A percentile compares a stretch with the other conserved stretches of the same genome.
phyloP scores from a whole-genome alignment of 768 basidiomycete species.

The Phylloporus sp. region DNA sequence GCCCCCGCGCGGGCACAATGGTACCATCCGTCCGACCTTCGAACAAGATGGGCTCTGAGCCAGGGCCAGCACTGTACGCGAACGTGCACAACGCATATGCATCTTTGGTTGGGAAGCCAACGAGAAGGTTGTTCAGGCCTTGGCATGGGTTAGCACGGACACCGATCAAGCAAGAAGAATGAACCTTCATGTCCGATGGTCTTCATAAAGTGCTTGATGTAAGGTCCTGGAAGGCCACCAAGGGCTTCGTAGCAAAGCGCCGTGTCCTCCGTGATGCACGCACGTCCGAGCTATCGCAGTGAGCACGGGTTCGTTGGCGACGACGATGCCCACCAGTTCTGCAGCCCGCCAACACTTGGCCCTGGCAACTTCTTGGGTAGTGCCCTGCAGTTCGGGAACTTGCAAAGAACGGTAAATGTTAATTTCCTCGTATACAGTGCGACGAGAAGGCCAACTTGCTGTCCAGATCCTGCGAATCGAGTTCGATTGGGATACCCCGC shows the following conservation, averaged over 20 bases:
- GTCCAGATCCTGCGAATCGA: constrained; percentile 77
- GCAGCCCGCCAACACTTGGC: constrained; percentile 87
- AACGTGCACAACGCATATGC: constrained; percentile 96
- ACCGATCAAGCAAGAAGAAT: constrained; percentile 10
- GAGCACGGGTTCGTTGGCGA: neutral
- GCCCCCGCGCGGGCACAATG: constrained; percentile 86
- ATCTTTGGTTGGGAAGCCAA: constrained; percentile 66
- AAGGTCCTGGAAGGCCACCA: constrained; percentile 91
- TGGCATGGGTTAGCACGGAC: neutral
- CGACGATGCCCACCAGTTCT: constrained; percentile 52
- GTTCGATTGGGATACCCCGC: constrained; percentile 59
- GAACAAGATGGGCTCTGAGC: constrained; percentile 71
- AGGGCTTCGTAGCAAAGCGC: constrained; percentile 89
- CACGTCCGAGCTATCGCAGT: constrained; percentile 40
- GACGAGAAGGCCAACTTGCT: constrained; percentile 44
- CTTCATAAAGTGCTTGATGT: constrained; percentile 91
- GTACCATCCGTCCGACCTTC: constrained; percentile 86
- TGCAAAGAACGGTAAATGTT: neutral
- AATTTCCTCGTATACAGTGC: neutral
- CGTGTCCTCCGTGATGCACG: constrained; percentile 87
- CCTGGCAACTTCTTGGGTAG: constrained; percentile 82
- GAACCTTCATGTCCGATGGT: constrained; percentile 80
- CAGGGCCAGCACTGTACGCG: constrained; percentile 86
- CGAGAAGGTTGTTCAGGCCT: constrained; percentile 82
- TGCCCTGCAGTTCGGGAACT: constrained; percentile 96